A percentile compares a stretch with the other conserved stretches of the same genome.
These are phyloP conservation scores for Coccomyxa sp. DNA, from an alignment of 139 green algal species.

Conservation along the genomic window DNA sequence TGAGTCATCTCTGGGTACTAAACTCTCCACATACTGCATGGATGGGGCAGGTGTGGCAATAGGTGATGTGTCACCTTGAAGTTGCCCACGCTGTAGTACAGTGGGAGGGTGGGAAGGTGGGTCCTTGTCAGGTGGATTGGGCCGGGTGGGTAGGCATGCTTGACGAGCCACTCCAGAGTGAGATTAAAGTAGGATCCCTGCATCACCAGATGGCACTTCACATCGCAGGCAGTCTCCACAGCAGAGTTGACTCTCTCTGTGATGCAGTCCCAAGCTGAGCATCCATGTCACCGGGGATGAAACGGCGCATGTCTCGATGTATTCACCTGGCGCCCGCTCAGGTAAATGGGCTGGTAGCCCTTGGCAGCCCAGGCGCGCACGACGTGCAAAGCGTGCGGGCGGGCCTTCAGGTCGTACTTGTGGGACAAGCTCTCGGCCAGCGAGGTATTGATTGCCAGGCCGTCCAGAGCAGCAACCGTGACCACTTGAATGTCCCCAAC, in stretches of 20 bases:
- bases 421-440: slow-evolving; percentile 11
- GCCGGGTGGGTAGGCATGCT: slow-evolving; percentile 27
- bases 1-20: too few species aligned
- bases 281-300: not conserved
- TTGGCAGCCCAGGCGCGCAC: slow-evolving; percentile 36
- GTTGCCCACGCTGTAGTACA: slow-evolving; percentile 31
- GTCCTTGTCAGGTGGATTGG: slow-evolving; percentile 32
- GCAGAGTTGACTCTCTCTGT: too few species aligned
- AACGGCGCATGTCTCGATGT: not conserved
- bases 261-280: too few species aligned
- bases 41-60: too few species aligned
- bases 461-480: slow-evolving; percentile 27
- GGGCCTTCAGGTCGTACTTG: slow-evolving; percentile 25
- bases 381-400: slow-evolving; percentile 10
- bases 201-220: not conserved
- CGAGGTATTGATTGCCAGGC: slow-evolving; percentile 16
- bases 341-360: slow-evolving; percentile 36
- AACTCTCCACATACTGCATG: too few species aligned
- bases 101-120: slow-evolving; percentile 25
- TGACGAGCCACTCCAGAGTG: slow-evolving; percentile 23
- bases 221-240: not conserved
- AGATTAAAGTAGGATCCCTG: slow-evolving; percentile 36
- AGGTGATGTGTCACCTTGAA: slow-evolving; percentile 20
- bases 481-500: slow-evolving; percentile 33
- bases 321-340: slow-evolving; percentile 14